Conservation (phyloP, 495 filamentous ascomycete genomes). For the Aspergillus ellipticus region DNA sequence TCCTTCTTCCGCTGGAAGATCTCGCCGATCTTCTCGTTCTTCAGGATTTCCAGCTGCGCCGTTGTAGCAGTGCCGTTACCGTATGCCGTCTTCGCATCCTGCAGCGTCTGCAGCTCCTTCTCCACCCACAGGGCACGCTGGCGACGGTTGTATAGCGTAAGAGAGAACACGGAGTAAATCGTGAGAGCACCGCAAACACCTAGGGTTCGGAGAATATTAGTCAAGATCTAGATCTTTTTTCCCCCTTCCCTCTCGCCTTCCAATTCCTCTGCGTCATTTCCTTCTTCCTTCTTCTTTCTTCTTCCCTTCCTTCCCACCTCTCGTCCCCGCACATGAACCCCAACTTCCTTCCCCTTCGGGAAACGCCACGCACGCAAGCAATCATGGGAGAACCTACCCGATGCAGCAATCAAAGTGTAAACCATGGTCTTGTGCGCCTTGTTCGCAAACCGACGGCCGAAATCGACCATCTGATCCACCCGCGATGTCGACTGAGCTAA, state of each 20-base stretch:
- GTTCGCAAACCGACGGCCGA: conserved; percentile 74
- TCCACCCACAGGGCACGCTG: conserved; percentile 63
- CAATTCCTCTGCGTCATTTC: too few relatives aligned
- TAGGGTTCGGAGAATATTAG: conserved; percentile 24
- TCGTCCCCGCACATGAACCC: neutral
- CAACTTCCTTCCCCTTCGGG: neutral
- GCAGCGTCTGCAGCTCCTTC: conserved; percentile 56
- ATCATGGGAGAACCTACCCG: conserved; percentile 54
- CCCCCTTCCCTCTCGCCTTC: too few relatives aligned
- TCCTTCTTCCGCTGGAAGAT: conserved; percentile 42
- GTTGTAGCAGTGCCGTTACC: conserved; percentile 58
- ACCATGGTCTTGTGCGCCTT: conserved; percentile 76
- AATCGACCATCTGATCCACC: conserved; percentile 66
- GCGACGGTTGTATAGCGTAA: conserved; percentile 81
- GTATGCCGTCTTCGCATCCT: conserved; percentile 57
- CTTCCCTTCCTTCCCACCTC: too few relatives aligned
- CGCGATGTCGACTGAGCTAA: conserved; percentile 55
- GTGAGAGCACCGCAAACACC: conserved; percentile 71
- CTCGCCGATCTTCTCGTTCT: conserved; percentile 56
- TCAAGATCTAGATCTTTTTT: neutral
- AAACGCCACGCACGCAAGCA: neutral
- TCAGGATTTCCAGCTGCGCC: conserved; percentile 48
- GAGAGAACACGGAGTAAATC: conserved; percentile 76
- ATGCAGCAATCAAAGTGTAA: conserved; percentile 69
- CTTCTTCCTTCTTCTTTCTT: too few relatives aligned